Base-by-base conservation (phyloP, 768 basidiomycete genomes). In the Naganishia friedmannii region DNA sequence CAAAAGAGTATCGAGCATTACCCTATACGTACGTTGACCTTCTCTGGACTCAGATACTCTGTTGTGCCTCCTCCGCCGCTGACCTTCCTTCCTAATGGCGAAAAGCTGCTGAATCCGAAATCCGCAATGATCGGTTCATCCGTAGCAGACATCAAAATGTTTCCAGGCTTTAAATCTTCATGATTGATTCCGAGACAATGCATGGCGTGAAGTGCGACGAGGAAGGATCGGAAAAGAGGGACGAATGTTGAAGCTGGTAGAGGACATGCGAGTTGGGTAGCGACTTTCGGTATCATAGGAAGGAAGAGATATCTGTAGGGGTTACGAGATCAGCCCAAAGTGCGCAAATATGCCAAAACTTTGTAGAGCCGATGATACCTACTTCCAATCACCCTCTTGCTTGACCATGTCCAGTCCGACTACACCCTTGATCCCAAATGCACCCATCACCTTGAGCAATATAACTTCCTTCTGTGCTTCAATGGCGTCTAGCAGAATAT, bases 151-250 rank as follows among this genome's bases (percentile, higher is more conserved):
- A 85, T 77, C 32, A 85, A 74, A 65, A 85, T 79, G 70, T 85
- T 85, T 21, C 82, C 79, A 19, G 83, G 83, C 42, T 82, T 79
- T 45, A 85, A 68, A 72, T 85, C 83, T 26, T 83, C 83, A 70
- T 85, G 84, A 31, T 81, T 80, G 75, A 85, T 77, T 19, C 86
- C 86, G 54, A 80, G 70, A 3, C 32, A 39, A 48, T 80, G 79
- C 1, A 80, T 72, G 26, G 69, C 57, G 53, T 76, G 57, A n/a
- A 80, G 68, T 13, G 71, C 70, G 15, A 70, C 56, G 48, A 77
- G 74, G 6, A 80, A 74, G 12, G 53, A 63, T 23, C 77, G 73
- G 72, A 77, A 78, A 70, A 80, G 77, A n/a, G 72, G 72, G 28
- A 75, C 48, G n/a, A 78, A 60, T 23, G 31, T 60, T 13, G 68